Evolutionary conservation across 345 rosid species (phyloP).

Genomic region (Syzygium grande): DNA sequence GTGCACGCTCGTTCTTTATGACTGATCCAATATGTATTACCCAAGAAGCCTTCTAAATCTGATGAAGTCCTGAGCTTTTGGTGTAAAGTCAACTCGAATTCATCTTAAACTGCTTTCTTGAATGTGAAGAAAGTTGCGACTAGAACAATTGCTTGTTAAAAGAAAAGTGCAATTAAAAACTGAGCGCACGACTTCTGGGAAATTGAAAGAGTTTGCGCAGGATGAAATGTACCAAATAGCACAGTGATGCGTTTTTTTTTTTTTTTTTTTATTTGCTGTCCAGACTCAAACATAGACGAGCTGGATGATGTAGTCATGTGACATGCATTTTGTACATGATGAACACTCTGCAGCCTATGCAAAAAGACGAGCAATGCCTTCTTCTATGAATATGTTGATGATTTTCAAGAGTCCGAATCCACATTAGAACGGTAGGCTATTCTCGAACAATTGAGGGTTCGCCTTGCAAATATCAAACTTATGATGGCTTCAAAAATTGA

Average conservation of each 20-base stretch:
- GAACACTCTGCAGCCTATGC: background rate
- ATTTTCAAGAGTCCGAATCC: background rate
- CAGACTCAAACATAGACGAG: background rate
- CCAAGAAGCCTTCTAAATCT: background rate
- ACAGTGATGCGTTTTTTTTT: background rate
- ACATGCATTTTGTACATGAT: background rate
- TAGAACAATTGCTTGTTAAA: too few relatives aligned
- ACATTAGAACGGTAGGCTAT: background rate
- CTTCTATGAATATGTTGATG: background rate
- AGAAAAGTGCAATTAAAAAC: background rate
- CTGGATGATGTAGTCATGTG: background rate
- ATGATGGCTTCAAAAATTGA: background rate
- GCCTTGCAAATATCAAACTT: background rate
- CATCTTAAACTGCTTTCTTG: too few relatives aligned
- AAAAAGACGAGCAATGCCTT: background rate
- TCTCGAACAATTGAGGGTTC: background rate
- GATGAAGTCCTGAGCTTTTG: background rate
- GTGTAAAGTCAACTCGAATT: background rate
- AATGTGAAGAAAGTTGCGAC: too few relatives aligned
- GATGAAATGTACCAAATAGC: background rate
- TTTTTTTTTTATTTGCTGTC: background rate
- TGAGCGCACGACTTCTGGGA: background rate
- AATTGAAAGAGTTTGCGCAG: background rate
- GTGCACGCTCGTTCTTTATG: background rate
- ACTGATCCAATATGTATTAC: background rate